These are phyloP conservation scores for Tulasnella sp. DNA, from an alignment of 768 basidiomycete species.

Conservation along the genomic window DNA sequence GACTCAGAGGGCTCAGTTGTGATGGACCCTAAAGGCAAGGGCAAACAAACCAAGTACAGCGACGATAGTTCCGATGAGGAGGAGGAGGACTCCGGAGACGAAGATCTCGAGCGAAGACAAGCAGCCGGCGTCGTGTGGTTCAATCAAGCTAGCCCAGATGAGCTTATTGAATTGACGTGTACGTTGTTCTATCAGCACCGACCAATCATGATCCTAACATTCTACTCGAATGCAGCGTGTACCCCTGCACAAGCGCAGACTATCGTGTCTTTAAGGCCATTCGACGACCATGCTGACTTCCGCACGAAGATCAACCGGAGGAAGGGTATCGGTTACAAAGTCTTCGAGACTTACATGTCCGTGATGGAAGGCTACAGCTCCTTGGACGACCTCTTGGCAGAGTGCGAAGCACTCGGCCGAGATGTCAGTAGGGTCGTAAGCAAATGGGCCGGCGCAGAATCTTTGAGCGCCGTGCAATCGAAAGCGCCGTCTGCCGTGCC, in stretches of 20 bases:
- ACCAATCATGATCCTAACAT: neutral
- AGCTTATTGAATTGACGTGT: conserved; percentile 40
- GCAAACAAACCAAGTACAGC: neutral
- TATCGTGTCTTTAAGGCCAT: conserved; percentile 75
- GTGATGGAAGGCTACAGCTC: conserved; percentile 80
- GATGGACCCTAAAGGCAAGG: neutral
- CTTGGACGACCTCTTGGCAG: conserved; percentile 80
- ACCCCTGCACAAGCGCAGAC: conserved; percentile 68
- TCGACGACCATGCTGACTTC: conserved; percentile 64
- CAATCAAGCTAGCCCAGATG: conserved; percentile 35
- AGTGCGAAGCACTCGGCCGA: conserved; percentile 80
- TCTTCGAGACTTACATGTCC: conserved; percentile 83
- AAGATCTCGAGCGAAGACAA: conserved; percentile 28
- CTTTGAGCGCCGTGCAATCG: conserved; percentile 36
- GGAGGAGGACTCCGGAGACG: conserved; percentile 26
- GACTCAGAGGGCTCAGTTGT: neutral
- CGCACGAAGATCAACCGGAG: conserved; percentile 77
- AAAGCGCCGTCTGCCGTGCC: conserved; percentile 28
- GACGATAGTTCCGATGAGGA: conserved; percentile 27
- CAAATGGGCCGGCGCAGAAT: conserved; percentile 49
- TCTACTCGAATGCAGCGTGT: conserved; percentile 39
- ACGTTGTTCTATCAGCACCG: conserved; percentile 18
- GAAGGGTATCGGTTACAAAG: conserved; percentile 82
- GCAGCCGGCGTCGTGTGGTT: conserved; percentile 35
- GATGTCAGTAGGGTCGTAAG: conserved; percentile 65